Evolutionary conservation across 257 asterid genomes (phyloP).

Genomic region (Fraxinus americana): DNA sequence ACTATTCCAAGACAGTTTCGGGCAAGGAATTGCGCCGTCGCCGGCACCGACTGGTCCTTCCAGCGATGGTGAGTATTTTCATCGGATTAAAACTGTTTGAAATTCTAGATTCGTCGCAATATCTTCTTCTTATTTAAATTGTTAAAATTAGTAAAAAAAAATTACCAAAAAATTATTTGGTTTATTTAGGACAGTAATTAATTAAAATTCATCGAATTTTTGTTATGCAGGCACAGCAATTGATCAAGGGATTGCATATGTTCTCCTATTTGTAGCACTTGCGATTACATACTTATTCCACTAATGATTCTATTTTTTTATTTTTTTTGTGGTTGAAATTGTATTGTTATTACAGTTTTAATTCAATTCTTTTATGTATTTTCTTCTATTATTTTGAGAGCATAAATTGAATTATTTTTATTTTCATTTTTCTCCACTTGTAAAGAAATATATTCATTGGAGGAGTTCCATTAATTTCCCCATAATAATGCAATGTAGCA

Average conservation of each 20-base stretch:
- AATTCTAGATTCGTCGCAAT: neutral
- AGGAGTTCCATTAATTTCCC: neutral
- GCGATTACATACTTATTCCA: conserved; percentile 62
- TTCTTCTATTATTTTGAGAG: neutral
- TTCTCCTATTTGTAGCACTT: conserved; percentile 58
- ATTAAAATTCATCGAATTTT: neutral
- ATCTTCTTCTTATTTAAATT: neutral
- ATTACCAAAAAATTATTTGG: neutral
- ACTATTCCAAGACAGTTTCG: conserved; percentile 35
- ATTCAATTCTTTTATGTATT: neutral
- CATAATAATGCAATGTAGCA: too few relatives aligned
- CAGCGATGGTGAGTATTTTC: conserved; percentile 42
- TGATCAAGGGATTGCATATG: conserved; percentile 74
- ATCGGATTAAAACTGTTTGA: neutral
- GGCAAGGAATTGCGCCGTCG: conserved; percentile 43
- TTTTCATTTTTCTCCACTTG: neutral
- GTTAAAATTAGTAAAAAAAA: neutral
- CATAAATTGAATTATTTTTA: neutral
- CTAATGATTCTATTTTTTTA: conserved; percentile 20
- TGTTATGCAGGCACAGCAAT: conserved; percentile 51
- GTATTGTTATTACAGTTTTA: neutral
- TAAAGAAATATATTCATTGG: too few relatives aligned
- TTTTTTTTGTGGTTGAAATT: neutral
- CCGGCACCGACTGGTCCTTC: conserved; percentile 47
- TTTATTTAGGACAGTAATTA: neutral